These are phyloP conservation scores for Aspergillus diversus DNA, from an alignment of 495 filamentous ascomycete species.

Conservation along the genomic window DNA sequence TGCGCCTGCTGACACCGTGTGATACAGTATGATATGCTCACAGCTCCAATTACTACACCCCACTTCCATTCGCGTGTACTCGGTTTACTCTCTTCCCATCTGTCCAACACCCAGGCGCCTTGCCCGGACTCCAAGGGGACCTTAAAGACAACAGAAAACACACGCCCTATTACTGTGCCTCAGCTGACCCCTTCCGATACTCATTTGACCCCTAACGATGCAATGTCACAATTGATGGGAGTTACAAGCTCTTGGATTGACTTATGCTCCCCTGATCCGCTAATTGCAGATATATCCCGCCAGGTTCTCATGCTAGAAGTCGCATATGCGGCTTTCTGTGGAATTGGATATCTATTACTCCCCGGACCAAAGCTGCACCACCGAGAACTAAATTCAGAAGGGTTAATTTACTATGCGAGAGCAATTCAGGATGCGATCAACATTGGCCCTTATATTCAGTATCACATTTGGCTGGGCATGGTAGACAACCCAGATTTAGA, in stretches of 20 bases:
- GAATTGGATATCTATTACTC: conserved; percentile 79
- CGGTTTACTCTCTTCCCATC: conserved; percentile 60
- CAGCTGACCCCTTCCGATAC: conserved; percentile 76
- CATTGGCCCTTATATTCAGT: conserved; percentile 72
- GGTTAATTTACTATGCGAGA: conserved; percentile 74
- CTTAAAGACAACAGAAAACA: conserved; percentile 41
- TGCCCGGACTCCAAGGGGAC: conserved; percentile 39
- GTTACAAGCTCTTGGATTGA: conserved; percentile 89
- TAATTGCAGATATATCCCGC: conserved; percentile 79
- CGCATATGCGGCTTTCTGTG: conserved; percentile 93
- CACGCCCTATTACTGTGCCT: conserved; percentile 60
- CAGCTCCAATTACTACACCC: conserved; percentile 81
- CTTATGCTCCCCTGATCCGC: conserved; percentile 77
- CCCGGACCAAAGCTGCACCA: conserved; percentile 68
- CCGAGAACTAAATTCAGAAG: conserved; percentile 46
- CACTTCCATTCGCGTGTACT: conserved; percentile 80
- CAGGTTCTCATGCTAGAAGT: conserved; percentile 91
- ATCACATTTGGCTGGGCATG: conserved; percentile 83
- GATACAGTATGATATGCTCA: conserved; percentile 88
- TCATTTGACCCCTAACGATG: conserved; percentile 69
- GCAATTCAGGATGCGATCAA: conserved; percentile 80
- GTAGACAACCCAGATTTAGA: conserved; percentile 60
- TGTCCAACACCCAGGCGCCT: conserved; percentile 42
- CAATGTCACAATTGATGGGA: conserved; percentile 70
- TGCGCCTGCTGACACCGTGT: conserved; percentile 18